Evolutionary conservation across 169 alveolate species (phyloP).

Genomic region (Eimeria sp.): DNA sequence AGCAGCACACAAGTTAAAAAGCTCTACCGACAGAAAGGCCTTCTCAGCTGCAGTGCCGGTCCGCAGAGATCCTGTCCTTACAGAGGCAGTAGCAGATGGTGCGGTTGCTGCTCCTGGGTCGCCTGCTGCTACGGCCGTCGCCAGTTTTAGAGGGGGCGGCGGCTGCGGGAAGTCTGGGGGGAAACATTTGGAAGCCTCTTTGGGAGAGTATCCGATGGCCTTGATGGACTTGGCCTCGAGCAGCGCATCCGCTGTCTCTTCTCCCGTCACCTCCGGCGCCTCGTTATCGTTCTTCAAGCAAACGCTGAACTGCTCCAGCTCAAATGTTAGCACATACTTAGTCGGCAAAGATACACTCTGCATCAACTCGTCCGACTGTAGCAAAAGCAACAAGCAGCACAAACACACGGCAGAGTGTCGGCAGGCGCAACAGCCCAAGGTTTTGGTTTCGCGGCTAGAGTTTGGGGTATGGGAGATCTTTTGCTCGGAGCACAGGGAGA

Average conservation of each 20-base stretch:
- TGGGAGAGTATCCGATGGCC: conserved; percentile 67
- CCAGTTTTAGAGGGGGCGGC: conserved; percentile 16
- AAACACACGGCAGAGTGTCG: neutral
- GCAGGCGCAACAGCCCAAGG: conserved; percentile 7
- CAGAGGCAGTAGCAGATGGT: neutral
- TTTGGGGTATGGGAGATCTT: neutral
- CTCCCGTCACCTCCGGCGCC: conserved; percentile 8
- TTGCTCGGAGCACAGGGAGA: neutral
- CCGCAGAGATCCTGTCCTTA: neutral
- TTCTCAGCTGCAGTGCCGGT: conserved; percentile 67
- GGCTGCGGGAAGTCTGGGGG: conserved; percentile 66
- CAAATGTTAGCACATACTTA: conserved; percentile 85
- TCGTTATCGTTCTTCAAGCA: conserved; percentile 85
- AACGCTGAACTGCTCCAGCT: conserved; percentile 84
- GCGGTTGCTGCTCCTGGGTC: conserved; percentile 20
- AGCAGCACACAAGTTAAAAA: conserved; percentile 86
- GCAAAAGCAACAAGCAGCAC: neutral
- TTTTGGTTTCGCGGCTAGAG: neutral
- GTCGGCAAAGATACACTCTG: conserved; percentile 88
- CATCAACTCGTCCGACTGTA: conserved; percentile 84
- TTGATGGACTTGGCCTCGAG: conserved; percentile 17
- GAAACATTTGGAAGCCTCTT: conserved; percentile 17
- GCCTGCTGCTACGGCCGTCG: conserved; percentile 32
- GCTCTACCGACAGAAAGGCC: conserved; percentile 85
- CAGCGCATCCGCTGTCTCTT: conserved; percentile 24